These are phyloP conservation scores for Daldinia eschscholtzii DNA, from an alignment of 2,329 filamentous ascomycete genomes.

Conservation along the genomic window DNA sequence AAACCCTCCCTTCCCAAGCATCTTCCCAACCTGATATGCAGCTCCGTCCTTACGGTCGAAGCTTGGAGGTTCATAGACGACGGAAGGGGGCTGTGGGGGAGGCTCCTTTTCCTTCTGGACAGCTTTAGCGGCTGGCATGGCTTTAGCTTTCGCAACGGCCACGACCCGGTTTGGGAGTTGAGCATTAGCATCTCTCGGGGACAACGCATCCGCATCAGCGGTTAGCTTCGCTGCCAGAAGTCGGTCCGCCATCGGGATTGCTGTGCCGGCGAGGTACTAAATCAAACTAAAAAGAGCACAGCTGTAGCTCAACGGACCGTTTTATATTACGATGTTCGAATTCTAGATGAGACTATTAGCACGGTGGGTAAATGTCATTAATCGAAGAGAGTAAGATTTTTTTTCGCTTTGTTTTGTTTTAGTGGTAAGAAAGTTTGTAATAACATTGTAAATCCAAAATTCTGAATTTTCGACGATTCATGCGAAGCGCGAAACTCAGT, in stretches of 20 bases:
- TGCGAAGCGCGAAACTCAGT: not conserved
- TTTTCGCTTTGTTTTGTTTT: not conserved
- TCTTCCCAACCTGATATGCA: constrained; percentile 78
- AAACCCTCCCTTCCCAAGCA: constrained; percentile 85
- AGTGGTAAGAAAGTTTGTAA: not conserved
- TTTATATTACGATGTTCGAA: constrained; percentile 27
- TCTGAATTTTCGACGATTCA: not conserved
- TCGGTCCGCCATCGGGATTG: constrained; percentile 61
- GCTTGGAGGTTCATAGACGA: constrained; percentile 73
- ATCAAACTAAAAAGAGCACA: constrained; percentile 27
- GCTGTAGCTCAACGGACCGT: constrained; percentile 29
- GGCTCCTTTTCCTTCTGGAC: constrained; percentile 72
- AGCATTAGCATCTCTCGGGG: constrained; percentile 74
- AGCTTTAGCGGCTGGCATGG: constrained; percentile 56
- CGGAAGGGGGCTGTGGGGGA: constrained; percentile 71
- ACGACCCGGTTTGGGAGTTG: constrained; percentile 59
- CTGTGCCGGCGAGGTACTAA: constrained; percentile 21
- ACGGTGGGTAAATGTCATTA: not conserved
- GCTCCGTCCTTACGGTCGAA: constrained; percentile 77
- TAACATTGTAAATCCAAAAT: not conserved
- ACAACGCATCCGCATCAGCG: constrained; percentile 72
- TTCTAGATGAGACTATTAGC: constrained; percentile 33
- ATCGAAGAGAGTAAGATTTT: not conserved
- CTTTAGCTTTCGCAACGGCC: constrained; percentile 63
- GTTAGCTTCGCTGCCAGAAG: constrained; percentile 62